Evolutionary conservation across 208 protist species (phyloP).

Genomic region (Vickermania spadyakhi): DNA sequence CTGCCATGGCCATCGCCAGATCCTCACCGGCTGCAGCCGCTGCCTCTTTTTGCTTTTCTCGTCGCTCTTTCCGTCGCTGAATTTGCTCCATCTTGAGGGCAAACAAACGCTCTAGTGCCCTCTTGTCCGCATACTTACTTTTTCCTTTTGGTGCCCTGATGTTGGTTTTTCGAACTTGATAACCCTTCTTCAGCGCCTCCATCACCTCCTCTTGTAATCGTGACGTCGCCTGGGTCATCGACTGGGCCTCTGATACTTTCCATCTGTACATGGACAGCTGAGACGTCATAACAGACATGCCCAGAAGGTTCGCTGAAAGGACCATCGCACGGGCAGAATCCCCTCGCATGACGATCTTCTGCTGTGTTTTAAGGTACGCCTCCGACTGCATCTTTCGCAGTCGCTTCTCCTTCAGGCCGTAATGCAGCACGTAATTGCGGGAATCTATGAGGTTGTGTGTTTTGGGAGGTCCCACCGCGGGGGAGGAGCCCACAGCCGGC

Average conservation of each 20-base stretch:
- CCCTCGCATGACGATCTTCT: slow-evolving; percentile 37
- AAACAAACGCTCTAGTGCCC: slow-evolving; percentile 14
- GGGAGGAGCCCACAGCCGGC: neutral
- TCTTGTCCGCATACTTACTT: slow-evolving; percentile 31
- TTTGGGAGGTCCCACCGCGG: slow-evolving; percentile 2
- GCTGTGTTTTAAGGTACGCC: slow-evolving; percentile 38
- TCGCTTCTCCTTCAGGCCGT: slow-evolving; percentile 19
- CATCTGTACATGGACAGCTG: slow-evolving; percentile 82
- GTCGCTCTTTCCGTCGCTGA: slow-evolving; percentile 10
- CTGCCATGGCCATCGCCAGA: neutral
- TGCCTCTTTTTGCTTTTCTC: slow-evolving; percentile 5
- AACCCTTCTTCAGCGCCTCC: slow-evolving; percentile 25
- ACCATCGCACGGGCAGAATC: slow-evolving; percentile 42
- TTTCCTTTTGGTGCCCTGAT: slow-evolving; percentile 4
- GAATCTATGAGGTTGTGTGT: slow-evolving; percentile 6
- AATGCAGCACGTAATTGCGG: slow-evolving; percentile 25
- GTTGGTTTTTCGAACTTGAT: slow-evolving; percentile 20
- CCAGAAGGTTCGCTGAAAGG: slow-evolving; percentile 70
- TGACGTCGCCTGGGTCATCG: slow-evolving; percentile 37
- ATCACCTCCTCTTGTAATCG: slow-evolving; percentile 44
- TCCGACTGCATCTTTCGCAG: slow-evolving; percentile 34
- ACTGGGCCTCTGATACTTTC: slow-evolving; percentile 69
- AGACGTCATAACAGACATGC: slow-evolving; percentile 64
- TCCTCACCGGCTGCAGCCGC: neutral
- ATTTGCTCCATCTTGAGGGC: slow-evolving; percentile 12